Conservation (phyloP, 306 rosid species). For the Glycyrrhiza uralensis region DNA sequence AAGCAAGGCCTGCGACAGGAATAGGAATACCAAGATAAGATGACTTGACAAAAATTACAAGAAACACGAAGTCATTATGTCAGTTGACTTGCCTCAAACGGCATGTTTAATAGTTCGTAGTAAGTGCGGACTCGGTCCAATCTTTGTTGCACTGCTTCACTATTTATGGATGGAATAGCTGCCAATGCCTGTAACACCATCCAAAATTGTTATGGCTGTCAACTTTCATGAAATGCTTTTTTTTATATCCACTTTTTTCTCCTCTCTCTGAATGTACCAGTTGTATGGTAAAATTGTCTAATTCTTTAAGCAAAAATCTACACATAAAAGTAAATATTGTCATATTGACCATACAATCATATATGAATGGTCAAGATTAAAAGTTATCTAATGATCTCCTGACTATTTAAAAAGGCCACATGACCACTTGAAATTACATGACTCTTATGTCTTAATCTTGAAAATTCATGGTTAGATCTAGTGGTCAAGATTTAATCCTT, state of each 20-base stretch:
- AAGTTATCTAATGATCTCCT: too few species aligned
- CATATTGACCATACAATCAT: not conserved
- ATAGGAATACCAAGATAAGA: constrained; percentile 26
- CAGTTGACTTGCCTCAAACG: constrained; percentile 77
- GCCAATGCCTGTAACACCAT: constrained; percentile 78
- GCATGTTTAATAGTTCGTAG: constrained; percentile 96
- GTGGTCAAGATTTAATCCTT: not conserved
- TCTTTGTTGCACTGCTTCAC: constrained; percentile 83
- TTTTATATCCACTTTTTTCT: not conserved
- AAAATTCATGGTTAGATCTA: not conserved
- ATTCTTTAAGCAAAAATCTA: not conserved
- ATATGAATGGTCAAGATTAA: not conserved
- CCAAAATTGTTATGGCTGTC: constrained; percentile 16
- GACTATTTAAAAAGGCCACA: not conserved
- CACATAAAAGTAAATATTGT: not conserved
- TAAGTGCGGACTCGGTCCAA: constrained; percentile 94
- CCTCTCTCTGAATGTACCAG: constrained; percentile 12
- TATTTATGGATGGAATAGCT: constrained; percentile 85
- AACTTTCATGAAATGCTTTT: not conserved
- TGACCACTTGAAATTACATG: not conserved
- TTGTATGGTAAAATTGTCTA: not conserved
- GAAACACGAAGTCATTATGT: not conserved
- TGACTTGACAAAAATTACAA: constrained; percentile 11
- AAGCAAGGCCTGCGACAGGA: constrained; percentile 73
- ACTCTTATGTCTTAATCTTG: not conserved